Evolutionary conservation across 2,329 filamentous ascomycete species (phyloP), one percentile per base, ranked within the genome.

Genomic region (Sporothrix brunneoviolacea): DNA sequence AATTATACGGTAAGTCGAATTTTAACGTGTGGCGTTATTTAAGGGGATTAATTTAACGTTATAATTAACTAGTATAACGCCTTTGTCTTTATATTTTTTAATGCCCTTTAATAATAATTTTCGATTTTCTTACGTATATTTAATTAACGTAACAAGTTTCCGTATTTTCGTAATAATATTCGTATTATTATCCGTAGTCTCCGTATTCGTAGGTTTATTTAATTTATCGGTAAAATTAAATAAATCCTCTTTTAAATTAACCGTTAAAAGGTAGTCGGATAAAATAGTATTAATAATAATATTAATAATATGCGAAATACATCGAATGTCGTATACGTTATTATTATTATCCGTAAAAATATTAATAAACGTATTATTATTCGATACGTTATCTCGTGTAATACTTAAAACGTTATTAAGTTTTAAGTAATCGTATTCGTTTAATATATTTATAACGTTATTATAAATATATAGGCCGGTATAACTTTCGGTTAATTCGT

Each of bases 401-500:
- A 48, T 30, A 40, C 10, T 33, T 41, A 28, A 21, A 33, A 30
- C 22, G 8, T 40, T 40, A 48, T 15, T 30, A 28, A 41, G 4
- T 22, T 39, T 24, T 21, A 41, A 32, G 9, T 30, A 35, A 35
- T 35, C 24, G 24, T 28, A 48, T 8, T 28, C 10, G 10, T 28
- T 28, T 28, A 28, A 6, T 28, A 28, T 28, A 28, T 28, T 6
- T 6, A 35, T 15, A 35, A 35, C 24, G 15, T 35, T 35, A 8
- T 35, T 35, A 35, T 16, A 5, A 35, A 35, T 35, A 35, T 28
- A 22, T 27, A n/a, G 4, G 2, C 37, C 37, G 19, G 37, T 24
- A 22, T 39, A 8, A 8, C 28, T 45, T 35, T 45, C 21, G 19
- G 18, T 45, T 45, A 45, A 45, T 35, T 45, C 32, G 32, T 36